Percentiles rank a stretch among this genome's conserved stretches.
Evolutionary conservation across 2,329 filamentous ascomycete genomes (phyloP).

Genomic region (Didymella lethalis): DNA sequence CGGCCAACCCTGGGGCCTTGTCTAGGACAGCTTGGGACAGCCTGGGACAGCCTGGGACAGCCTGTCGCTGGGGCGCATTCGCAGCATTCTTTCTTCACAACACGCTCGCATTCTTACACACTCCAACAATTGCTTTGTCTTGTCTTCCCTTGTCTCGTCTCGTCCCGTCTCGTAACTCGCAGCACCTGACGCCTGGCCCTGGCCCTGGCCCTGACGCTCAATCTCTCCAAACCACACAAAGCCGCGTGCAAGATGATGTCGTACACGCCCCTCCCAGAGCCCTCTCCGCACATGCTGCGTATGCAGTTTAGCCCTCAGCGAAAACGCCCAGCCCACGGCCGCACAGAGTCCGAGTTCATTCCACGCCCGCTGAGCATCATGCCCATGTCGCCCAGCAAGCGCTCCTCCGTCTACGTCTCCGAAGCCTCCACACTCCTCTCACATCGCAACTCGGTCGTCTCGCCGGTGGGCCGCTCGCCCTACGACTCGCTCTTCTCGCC

Average conservation of each 20-base stretch:
- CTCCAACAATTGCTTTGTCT: slow-evolving; percentile 20
- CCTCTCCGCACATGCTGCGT: slow-evolving; percentile 27
- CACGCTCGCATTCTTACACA: slow-evolving; percentile 16
- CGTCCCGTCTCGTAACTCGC: not conserved
- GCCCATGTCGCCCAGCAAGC: slow-evolving; percentile 31
- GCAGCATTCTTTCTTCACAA: slow-evolving; percentile 26
- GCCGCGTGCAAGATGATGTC: slow-evolving; percentile 28
- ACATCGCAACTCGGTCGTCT: slow-evolving; percentile 32
- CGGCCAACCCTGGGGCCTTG: slow-evolving; percentile 24
- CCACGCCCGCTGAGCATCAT: slow-evolving; percentile 32
- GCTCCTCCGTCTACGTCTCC: slow-evolving; percentile 40
- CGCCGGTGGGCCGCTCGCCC: slow-evolving; percentile 22
- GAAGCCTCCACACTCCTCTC: slow-evolving; percentile 36
- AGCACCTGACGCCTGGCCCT: slow-evolving; percentile 12
- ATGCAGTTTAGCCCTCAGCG: slow-evolving; percentile 33
- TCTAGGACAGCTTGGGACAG: slow-evolving; percentile 27
- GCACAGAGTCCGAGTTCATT: slow-evolving; percentile 36
- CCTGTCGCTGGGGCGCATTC: slow-evolving; percentile 23
- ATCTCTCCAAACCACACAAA: slow-evolving; percentile 5
- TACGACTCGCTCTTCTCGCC: slow-evolving; percentile 27
- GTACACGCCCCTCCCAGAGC: slow-evolving; percentile 30
- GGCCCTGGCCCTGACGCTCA: too few relatives aligned
- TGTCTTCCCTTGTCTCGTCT: slow-evolving; percentile 17
- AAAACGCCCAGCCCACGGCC: slow-evolving; percentile 31
- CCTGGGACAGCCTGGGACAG: slow-evolving; percentile 25